phyloP scores from a whole-genome alignment of 106 monocot species.

The Dendrobium catenatum region DNA sequence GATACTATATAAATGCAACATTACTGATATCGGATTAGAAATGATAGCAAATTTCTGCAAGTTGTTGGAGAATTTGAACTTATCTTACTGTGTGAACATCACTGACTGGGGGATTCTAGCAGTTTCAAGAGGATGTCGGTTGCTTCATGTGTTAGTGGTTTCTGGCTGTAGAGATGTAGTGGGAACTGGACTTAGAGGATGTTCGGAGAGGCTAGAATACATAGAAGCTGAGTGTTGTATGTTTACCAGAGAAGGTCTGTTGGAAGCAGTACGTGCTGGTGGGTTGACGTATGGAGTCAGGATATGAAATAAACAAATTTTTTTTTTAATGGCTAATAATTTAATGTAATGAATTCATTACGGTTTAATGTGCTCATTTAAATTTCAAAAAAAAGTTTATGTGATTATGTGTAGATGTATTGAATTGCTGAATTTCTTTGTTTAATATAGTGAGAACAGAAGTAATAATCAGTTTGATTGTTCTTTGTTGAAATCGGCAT shows the following conservation, averaged over 20 bases:
- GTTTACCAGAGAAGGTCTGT: constrained; percentile 55
- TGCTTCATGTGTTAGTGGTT: constrained; percentile 43
- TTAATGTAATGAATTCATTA: background rate
- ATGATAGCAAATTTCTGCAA: constrained; percentile 39
- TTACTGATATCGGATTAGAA: constrained; percentile 57
- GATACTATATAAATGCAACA: constrained; percentile 55
- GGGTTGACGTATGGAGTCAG: constrained; percentile 35
- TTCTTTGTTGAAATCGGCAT: too few relatives aligned
- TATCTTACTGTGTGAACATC: constrained; percentile 48
- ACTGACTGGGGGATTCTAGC: constrained; percentile 52
- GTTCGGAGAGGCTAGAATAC: constrained; percentile 43
- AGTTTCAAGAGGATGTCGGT: constrained; percentile 37
- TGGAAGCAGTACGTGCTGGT: constrained; percentile 40
- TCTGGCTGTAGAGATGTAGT: constrained; percentile 52
- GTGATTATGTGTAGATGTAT: too few relatives aligned
- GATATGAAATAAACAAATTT: background rate
- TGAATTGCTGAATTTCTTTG: too few relatives aligned
- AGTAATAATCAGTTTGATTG: too few relatives aligned
- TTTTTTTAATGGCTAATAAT: background rate
- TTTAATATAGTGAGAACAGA: too few relatives aligned
- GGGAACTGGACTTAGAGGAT: constrained; percentile 56
- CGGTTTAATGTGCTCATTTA: background rate
- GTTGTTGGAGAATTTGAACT: constrained; percentile 46
- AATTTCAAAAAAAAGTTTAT: too few relatives aligned
- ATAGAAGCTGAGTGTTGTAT: constrained; percentile 75